Evolutionary conservation across 2,329 filamentous ascomycete species (phyloP).

Genomic region (Pseudocercospora fijiensis): DNA sequence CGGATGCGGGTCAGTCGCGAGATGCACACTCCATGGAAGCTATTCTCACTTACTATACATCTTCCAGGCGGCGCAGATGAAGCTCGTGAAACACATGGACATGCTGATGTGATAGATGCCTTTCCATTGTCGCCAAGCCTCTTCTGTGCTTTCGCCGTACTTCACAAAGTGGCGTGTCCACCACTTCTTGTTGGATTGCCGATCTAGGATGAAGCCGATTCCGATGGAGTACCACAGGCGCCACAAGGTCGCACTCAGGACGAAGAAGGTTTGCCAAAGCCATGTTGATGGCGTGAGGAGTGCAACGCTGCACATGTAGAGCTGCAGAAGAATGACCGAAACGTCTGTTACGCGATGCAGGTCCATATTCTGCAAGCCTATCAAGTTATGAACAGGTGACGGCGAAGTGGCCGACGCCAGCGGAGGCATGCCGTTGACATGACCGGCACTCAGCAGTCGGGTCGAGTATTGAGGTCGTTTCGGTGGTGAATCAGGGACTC

Average conservation of each 20-base stretch:
- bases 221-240: conserved; percentile 90
- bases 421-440: conserved; percentile 39
- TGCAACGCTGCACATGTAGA: conserved; percentile 73
- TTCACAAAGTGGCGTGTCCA: conserved; percentile 99
- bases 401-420: conserved; percentile 54
- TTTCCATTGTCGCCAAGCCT: conserved; percentile 98
- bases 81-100: conserved; percentile 83
- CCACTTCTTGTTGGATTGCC: conserved; percentile 84
- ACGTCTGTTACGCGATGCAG: conserved; percentile 83
- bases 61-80: conserved; percentile 91
- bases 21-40: neutral
- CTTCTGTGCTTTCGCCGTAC: conserved; percentile 82
- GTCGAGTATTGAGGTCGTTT: conserved; percentile 42
- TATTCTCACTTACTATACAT: conserved; percentile 63
- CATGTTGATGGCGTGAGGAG: conserved; percentile 74
- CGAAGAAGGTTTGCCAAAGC: conserved; percentile 73
- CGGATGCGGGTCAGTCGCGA: conserved; percentile 11
- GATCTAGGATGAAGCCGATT: conserved; percentile 78
- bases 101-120: conserved; percentile 91
- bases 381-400: conserved; percentile 73
- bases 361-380: conserved; percentile 82
- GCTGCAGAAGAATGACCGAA: conserved; percentile 71
- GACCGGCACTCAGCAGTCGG: conserved; percentile 42
- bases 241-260: conserved; percentile 77
- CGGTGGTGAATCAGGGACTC: conserved; percentile 42